These are phyloP conservation scores for Aspergillus cavernicola DNA, from an alignment of 495 filamentous ascomycete genomes.

Conservation along the genomic window DNA sequence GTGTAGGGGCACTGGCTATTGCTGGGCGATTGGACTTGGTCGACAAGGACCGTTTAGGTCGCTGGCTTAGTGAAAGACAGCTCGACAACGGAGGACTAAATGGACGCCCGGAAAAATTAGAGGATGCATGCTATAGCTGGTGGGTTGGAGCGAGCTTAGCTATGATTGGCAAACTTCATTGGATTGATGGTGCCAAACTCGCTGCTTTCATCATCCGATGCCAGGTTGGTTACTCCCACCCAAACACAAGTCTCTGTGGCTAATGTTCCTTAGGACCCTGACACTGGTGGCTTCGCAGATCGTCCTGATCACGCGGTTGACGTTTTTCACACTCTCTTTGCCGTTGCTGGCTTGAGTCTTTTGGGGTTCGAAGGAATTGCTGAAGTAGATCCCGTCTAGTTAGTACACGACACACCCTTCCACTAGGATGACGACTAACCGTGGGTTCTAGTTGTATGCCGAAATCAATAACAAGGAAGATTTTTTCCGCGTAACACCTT, in stretches of 20 bases:
- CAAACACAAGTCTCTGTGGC: neutral
- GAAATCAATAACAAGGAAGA: slow-evolving; percentile 57
- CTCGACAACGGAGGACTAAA: slow-evolving; percentile 84
- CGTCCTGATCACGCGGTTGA: slow-evolving; percentile 92
- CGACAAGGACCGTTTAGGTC: slow-evolving; percentile 72
- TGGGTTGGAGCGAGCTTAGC: slow-evolving; percentile 88
- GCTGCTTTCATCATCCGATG: slow-evolving; percentile 76
- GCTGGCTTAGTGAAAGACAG: slow-evolving; percentile 92
- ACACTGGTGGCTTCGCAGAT: slow-evolving; percentile 83
- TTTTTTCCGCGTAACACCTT: slow-evolving; percentile 34
- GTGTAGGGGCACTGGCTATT: slow-evolving; percentile 83
- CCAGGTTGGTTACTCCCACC: slow-evolving; percentile 48
- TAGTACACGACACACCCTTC: slow-evolving; percentile 28
- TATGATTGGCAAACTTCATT: slow-evolving; percentile 84
- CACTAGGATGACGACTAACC: slow-evolving; percentile 1
- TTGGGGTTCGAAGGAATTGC: slow-evolving; percentile 69
- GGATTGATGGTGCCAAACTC: slow-evolving; percentile 82
- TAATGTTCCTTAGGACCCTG: slow-evolving; percentile 59
- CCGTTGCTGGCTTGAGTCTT: slow-evolving; percentile 82
- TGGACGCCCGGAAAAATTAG: slow-evolving; percentile 89
- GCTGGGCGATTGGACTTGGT: slow-evolving; percentile 79
- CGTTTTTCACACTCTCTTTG: slow-evolving; percentile 94
- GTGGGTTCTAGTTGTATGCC: slow-evolving; percentile 62
- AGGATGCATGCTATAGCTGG: slow-evolving; percentile 98
- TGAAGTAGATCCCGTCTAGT: slow-evolving; percentile 87